Evolutionary conservation across 2,329 filamentous ascomycete species (phyloP).

Genomic region (Hortaea sp.): DNA sequence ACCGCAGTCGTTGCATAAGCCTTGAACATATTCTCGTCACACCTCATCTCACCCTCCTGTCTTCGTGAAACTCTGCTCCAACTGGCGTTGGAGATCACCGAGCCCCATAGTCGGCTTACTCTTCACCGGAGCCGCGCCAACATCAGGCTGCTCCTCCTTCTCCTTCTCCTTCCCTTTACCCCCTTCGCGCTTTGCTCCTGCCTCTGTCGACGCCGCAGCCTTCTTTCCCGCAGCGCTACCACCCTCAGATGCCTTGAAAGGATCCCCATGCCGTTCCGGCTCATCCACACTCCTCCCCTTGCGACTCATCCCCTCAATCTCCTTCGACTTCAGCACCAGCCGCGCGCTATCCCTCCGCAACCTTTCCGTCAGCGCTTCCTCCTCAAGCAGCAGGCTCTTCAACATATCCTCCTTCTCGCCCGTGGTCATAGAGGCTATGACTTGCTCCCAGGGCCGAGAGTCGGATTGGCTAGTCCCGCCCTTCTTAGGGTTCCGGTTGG

Average conservation of each 20-base stretch:
- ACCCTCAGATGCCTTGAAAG: not conserved
- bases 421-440: not conserved
- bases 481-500: no score
- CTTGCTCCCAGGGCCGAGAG: no score
- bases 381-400: not conserved
- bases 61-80: no score
- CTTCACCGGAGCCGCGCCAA: no score
- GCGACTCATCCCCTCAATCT: not conserved
- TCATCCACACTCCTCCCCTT: not conserved
- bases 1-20: no score
- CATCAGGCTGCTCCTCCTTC: not conserved
- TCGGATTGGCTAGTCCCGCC: no score
- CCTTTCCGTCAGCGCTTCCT: not conserved
- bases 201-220: not conserved
- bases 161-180: not conserved
- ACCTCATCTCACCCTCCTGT: no score
- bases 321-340: not conserved
- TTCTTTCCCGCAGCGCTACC: not conserved
- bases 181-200: not conserved
- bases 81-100: no score
- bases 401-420: not conserved
- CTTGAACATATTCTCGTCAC: no score
- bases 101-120: no score
- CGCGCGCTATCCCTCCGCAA: not conserved
- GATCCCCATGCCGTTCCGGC: not conserved